phyloP scores from a whole-genome alignment of 352 stramenopile species.

The Pythium insidiosum region DNA sequence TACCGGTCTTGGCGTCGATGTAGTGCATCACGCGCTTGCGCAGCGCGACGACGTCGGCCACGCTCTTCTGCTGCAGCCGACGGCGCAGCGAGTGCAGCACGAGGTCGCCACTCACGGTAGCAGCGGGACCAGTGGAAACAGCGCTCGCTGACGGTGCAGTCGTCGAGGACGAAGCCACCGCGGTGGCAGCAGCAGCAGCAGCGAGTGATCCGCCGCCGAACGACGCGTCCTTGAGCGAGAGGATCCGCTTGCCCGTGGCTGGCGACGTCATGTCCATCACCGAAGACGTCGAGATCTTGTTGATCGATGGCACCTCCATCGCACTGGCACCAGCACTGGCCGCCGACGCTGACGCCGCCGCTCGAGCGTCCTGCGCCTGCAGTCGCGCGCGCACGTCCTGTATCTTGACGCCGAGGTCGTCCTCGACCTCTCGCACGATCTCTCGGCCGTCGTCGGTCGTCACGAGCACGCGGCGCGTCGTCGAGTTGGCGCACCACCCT shows the following conservation, averaged over 20 bases:
- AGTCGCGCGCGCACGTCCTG: constrained; percentile 27
- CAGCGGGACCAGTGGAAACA: no score
- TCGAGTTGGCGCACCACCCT: constrained; percentile 45
- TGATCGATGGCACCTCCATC: no score
- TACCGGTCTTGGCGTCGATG: constrained; percentile 43
- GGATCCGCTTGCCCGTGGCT: constrained; percentile 20
- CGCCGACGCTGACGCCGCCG: no score
- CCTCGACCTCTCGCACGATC: constrained; percentile 35
- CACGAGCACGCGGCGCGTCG: constrained; percentile 57
- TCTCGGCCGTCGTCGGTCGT: constrained; percentile 37
- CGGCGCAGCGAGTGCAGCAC: constrained; percentile 36
- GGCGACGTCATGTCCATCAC: constrained; percentile 12
- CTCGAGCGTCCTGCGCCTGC: constrained; percentile 20
- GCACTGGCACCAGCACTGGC: no score
- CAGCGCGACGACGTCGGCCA: constrained; percentile 39
- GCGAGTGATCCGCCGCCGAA: constrained; percentile 6
- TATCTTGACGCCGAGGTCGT: constrained; percentile 31
- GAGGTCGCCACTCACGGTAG: constrained; percentile 20
- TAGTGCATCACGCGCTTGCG: constrained; percentile 35
- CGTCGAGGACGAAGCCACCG: not conserved
- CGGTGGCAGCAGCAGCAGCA: constrained; percentile 11
- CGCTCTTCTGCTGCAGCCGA: constrained; percentile 30
- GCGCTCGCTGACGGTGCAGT: not conserved
- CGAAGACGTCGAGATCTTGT: constrained; percentile 1
- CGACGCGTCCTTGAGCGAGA: constrained; percentile 54